Evolutionary conservation across 2,329 filamentous ascomycete species (phyloP).

Genomic region (Neonectria ditissima): DNA sequence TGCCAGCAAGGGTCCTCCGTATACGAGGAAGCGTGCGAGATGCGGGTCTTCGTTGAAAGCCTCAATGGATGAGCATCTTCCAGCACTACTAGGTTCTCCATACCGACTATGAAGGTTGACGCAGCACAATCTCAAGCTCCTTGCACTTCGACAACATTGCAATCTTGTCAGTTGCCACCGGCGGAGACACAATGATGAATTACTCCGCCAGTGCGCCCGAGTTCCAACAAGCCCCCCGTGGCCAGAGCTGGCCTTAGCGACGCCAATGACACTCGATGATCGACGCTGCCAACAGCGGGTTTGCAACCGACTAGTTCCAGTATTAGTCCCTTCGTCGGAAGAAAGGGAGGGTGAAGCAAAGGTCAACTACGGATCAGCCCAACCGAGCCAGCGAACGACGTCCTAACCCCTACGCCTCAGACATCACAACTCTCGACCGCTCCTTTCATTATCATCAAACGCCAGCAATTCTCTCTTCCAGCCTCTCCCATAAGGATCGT

Average conservation of each 20-base stretch:
- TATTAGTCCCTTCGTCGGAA: constrained; percentile 7
- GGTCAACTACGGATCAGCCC: constrained; percentile 11
- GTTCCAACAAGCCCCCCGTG: constrained; percentile 10
- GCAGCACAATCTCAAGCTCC: not conserved
- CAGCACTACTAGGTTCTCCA: not conserved
- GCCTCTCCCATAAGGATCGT: constrained; percentile 24
- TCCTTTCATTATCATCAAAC: constrained; percentile 1
- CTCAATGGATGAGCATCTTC: not conserved
- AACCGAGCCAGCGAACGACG: constrained; percentile 4
- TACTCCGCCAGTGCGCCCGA: constrained; percentile 8
- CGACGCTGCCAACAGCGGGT: constrained; percentile 36
- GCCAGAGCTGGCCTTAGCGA: constrained; percentile 21
- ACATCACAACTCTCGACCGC: constrained; percentile 3
- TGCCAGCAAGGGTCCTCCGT: not conserved
- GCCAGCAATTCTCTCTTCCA: constrained; percentile 1
- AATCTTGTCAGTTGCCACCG: not conserved
- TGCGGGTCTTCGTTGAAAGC: not conserved
- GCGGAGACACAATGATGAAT: constrained; percentile 14
- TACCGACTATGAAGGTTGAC: not conserved
- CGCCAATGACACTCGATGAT: constrained; percentile 39
- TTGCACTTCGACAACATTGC: not conserved
- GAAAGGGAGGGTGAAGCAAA: constrained; percentile 19
- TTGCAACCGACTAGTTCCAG: constrained; percentile 26
- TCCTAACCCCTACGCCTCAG: constrained; percentile 1
- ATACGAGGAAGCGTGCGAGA: not conserved